Evolutionary conservation across 768 basidiomycete genomes (phyloP).

Genomic region (Tricholoma matsutake): DNA sequence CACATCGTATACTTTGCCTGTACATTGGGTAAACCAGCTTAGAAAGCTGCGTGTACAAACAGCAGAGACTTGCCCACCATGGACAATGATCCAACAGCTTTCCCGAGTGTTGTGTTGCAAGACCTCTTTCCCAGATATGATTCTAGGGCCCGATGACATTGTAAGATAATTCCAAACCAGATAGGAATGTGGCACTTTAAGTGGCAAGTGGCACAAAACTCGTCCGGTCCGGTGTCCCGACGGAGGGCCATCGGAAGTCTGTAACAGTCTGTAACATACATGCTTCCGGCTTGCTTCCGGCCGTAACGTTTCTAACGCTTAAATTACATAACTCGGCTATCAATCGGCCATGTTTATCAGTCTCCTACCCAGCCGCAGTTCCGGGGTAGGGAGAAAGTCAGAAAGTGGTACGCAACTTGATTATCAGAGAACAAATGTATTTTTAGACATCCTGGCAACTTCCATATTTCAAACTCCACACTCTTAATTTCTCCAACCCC

Average conservation of each 20-base stretch:
- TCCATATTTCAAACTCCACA: no score
- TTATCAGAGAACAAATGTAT: no score
- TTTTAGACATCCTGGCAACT: no score
- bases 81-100: slow-evolving; percentile 83
- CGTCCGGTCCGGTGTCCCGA: slow-evolving; percentile 1
- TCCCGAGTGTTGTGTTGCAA: slow-evolving; percentile 55
- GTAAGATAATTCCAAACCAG: slow-evolving; percentile 19
- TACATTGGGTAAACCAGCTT: slow-evolving; percentile 4
- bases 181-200: background rate
- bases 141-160: slow-evolving; percentile 10
- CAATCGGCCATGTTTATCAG: no score
- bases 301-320: no score
- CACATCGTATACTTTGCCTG: slow-evolving; percentile 76
- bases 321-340: no score
- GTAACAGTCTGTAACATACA: no score
- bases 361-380: no score
- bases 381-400: no score
- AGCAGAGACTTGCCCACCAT: slow-evolving; percentile 41
- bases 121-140: slow-evolving; percentile 47
- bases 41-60: background rate
- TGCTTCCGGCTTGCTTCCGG: no score
- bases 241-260: background rate
- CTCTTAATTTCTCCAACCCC: no score
- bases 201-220: background rate
- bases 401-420: no score